Base-by-base conservation (phyloP, 176 grass and related monocot species). In the Miscanthus lutarioriparius region DNA sequence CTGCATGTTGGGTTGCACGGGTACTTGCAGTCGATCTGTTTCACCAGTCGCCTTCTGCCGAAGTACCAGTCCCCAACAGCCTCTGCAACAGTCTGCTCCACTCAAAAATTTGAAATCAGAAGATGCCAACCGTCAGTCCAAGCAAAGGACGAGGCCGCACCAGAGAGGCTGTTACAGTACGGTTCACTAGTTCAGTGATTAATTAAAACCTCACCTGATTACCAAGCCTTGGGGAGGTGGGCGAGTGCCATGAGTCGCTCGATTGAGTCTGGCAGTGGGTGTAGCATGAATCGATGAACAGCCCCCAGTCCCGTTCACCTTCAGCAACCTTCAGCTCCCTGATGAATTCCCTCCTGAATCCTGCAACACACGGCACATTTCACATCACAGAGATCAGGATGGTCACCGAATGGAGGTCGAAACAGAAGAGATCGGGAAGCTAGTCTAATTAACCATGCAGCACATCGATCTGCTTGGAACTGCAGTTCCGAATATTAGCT, bases 51-150 rank as follows among this genome's bases (percentile, higher is more conserved):
- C 20, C 54, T 82, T 72, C 88, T 87, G 1, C 87, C 80, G 15
- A 92, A 97, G 68, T 94, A 87, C 94, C 94, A 97, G 64, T 92
- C 94, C 35, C 92, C 94, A 59, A 94, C 77, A 35, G 92, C 70
- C 62, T 89, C 35, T 48, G 89, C 87, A 71, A 94, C 80, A 19
- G 84, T 83, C 94, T 97, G 83, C 63, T 77, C 32, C 12, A n/a
- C 3, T 26, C 25, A n/a, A 37, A 64, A 80, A 1, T 0, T 59
- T 16, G 2, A 79, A 76, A 30, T 43, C 0, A 79, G 27, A 3
- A 6, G 10, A 17, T 14, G 63, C 27, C 63, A 14, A 12, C 0
- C 63, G 0, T 65, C 63, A 28, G 26, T 64, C 58, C 22, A 25
- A 62, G 58, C 11, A 64, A 26, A 63, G 23, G 59, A 63, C n/a